These are phyloP conservation scores for Hygrocybe coccinea DNA, from an alignment of 768 basidiomycete genomes.

Conservation along the genomic window DNA sequence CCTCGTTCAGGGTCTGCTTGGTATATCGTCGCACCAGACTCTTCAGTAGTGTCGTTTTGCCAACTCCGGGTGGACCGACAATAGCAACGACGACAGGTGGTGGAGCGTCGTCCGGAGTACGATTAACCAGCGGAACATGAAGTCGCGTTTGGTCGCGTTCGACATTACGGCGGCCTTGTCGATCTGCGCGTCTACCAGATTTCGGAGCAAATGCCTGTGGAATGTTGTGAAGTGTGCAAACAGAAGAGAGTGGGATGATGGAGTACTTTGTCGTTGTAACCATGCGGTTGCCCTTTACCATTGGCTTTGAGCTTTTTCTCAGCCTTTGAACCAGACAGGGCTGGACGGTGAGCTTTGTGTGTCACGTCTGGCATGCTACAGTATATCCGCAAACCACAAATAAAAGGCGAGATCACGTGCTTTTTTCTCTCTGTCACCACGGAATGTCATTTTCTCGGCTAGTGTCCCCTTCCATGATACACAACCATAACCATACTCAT, in stretches of 20 bases:
- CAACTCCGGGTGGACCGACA: conserved; percentile 95
- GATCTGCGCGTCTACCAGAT: conserved; percentile 85
- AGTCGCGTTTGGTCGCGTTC: conserved; percentile 92
- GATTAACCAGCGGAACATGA: conserved; percentile 92
- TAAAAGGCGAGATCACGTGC: too few species aligned
- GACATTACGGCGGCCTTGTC: conserved; percentile 83
- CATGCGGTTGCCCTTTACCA: conserved; percentile 64
- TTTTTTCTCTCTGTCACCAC: too few species aligned
- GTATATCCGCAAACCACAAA: too few species aligned
- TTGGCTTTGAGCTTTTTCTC: conserved; percentile 75
- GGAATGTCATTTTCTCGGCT: too few species aligned
- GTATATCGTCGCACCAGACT: conserved; percentile 88
- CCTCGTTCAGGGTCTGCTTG: conserved; percentile 86
- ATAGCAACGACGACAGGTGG: conserved; percentile 93
- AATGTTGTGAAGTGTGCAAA: neutral
- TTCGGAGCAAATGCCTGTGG: conserved; percentile 84
- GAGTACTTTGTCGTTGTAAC: conserved; percentile 81
- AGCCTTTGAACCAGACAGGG: conserved; percentile 65
- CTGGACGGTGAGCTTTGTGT: conserved; percentile 79
- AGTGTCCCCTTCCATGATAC: too few species aligned
- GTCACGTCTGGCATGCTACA: conserved; percentile 61
- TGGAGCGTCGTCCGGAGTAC: conserved; percentile 86
- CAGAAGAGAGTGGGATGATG: neutral
- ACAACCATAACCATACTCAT: too few species aligned
- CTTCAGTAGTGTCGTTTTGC: conserved; percentile 91